phyloP scores from a whole-genome alignment of 169 alveolate genomes.

The Ichthyophthirius multifiliis region DNA sequence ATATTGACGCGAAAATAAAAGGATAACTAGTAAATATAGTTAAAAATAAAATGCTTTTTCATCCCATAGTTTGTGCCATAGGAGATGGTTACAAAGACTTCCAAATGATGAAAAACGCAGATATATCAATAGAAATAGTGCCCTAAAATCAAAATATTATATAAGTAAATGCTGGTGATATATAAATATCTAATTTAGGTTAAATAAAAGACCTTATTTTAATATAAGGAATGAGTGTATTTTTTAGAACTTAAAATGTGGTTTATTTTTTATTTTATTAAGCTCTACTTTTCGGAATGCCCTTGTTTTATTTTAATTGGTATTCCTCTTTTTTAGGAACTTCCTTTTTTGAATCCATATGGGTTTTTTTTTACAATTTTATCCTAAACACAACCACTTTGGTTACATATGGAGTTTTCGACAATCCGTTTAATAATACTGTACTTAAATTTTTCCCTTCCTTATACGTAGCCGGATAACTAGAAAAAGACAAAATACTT shows the following conservation, averaged over 20 bases:
- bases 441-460: conserved; percentile 16
- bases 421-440: not conserved
- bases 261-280: conserved; percentile 49
- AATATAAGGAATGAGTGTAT: conserved; percentile 54
- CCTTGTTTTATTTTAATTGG: conserved; percentile 43
- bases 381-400: not conserved
- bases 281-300: conserved; percentile 43
- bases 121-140: conserved; percentile 51
- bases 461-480: conserved; percentile 25
- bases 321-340: conserved; percentile 24
- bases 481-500: conserved; percentile 6
- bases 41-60: not conserved
- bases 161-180: conserved; percentile 58
- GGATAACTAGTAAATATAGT: not conserved
- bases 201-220: conserved; percentile 52
- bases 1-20: not conserved
- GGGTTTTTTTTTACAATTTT: conserved; percentile 24
- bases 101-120: conserved; percentile 80
- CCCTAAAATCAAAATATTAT: not conserved
- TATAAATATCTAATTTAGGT: conserved; percentile 41
- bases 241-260: conserved; percentile 41
- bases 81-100: conserved; percentile 90
- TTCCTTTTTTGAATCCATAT: conserved; percentile 21
- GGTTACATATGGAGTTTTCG: conserved; percentile 21
- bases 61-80: conserved; percentile 63